Conservation (phyloP, 306 rosid species). For the Lagenaria siceraria region DNA sequence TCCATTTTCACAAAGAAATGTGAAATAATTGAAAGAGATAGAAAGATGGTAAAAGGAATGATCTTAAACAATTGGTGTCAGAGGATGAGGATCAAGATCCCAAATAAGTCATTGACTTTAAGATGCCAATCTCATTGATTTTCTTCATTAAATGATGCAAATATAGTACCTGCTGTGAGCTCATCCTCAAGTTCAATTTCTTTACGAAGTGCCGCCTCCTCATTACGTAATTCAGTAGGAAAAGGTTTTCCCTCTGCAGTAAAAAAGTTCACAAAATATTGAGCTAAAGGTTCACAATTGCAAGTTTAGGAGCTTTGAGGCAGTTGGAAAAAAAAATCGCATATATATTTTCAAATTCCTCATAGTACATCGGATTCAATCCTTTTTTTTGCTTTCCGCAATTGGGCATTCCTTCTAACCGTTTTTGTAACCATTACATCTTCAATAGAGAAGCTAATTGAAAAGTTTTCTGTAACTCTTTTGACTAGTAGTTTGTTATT, state of each 20-base stretch:
- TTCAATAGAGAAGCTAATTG: not conserved
- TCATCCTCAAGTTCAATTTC: slow-evolving; percentile 82
- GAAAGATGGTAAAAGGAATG: not conserved
- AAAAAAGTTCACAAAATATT: not conserved
- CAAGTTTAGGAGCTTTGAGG: not conserved
- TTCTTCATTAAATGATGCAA: not conserved
- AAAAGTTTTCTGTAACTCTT: not conserved
- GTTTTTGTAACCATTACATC: not conserved
- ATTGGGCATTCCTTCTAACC: not conserved
- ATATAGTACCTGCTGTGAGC: slow-evolving; percentile 45
- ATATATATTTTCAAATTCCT: not conserved
- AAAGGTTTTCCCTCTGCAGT: slow-evolving; percentile 73
- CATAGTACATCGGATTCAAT: not conserved
- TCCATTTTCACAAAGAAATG: not conserved
- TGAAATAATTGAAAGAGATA: not conserved
- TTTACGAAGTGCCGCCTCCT: slow-evolving; percentile 74
- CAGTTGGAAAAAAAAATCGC: not conserved
- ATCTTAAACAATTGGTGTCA: not conserved
- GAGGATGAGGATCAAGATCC: not conserved
- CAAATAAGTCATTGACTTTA: not conserved
- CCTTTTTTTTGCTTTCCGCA: not conserved
- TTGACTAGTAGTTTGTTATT: not conserved
- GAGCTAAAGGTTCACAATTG: not conserved
- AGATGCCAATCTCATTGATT: not conserved
- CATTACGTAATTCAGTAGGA: slow-evolving; percentile 86